These are phyloP conservation scores for Elaeis guineensis DNA, from an alignment of 176 grass and related monocot genomes.

Conservation along the genomic window DNA sequence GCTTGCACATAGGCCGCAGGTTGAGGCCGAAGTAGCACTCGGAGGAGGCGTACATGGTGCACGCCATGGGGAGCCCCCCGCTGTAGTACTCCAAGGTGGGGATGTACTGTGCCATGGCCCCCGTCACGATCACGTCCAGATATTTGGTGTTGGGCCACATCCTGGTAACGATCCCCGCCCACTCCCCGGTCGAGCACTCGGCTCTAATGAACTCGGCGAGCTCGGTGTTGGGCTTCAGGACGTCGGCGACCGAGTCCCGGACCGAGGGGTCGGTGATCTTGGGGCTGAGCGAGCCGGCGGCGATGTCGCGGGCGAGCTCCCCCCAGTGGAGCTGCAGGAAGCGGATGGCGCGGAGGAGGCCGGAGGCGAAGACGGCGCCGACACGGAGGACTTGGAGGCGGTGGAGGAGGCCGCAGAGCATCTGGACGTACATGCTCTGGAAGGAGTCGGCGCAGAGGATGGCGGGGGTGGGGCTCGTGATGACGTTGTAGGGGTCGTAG, in stretches of 20 bases:
- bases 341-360: constrained; percentile 84
- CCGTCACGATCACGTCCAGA: constrained; percentile 90
- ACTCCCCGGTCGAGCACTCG: constrained; percentile 63
- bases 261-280: constrained; percentile 61
- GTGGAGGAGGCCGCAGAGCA: constrained; percentile 83
- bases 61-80: constrained; percentile 77
- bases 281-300: constrained; percentile 36
- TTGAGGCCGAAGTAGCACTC: constrained; percentile 97
- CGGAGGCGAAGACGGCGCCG: constrained; percentile 92
- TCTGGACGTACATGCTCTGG: constrained; percentile 99
- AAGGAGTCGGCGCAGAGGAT: constrained; percentile 91
- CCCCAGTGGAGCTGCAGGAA: constrained; percentile 96
- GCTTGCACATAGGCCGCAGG: constrained; percentile 77
- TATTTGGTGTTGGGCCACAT: constrained; percentile 96
- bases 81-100: constrained; percentile 78
- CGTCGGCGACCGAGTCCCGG: constrained; percentile 47
- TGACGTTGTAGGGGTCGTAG: constrained; percentile 78
- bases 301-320: constrained; percentile 57
- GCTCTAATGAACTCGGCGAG: constrained; percentile 47
- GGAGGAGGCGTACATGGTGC: constrained; percentile 94
- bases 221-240: constrained; percentile 51
- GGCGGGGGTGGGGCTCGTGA: constrained; percentile 79
- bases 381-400: constrained; percentile 84
- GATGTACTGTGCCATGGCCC: constrained; percentile 97
- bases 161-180: constrained; percentile 70